Conservation (phyloP, 257 asterid species). For the Petunia axillaris region DNA sequence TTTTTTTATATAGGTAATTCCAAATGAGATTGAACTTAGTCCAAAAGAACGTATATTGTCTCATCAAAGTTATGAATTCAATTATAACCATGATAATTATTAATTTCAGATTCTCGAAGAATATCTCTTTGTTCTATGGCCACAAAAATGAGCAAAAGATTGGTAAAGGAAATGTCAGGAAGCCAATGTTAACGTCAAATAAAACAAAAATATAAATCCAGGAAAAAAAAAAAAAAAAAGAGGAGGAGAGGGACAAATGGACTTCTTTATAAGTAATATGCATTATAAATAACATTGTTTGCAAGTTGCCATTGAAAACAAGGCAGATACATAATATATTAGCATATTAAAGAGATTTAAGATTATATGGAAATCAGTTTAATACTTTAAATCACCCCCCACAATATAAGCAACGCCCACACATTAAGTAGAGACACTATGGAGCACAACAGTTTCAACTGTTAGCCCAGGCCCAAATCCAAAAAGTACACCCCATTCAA, state of each 20-base stretch:
- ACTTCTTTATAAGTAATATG: not conserved
- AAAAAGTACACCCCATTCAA: constrained; percentile 71
- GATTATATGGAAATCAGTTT: not conserved
- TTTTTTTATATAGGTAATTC: no score
- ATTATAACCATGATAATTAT: no score
- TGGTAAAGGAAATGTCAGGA: no score
- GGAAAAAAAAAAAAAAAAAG: no score
- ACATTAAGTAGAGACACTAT: constrained; percentile 42
- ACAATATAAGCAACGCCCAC: not conserved
- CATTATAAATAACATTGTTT: not conserved
- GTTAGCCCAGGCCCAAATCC: constrained; percentile 86
- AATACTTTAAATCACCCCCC: not conserved
- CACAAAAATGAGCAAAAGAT: no score
- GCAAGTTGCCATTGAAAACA: not conserved
- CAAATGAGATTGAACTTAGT: no score
- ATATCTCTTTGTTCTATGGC: no score
- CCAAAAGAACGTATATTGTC: no score
- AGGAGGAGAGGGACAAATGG: not conserved
- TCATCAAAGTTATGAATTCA: no score
- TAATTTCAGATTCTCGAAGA: no score
- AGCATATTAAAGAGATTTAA: not conserved
- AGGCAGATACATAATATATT: not conserved
- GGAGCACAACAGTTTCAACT: constrained; percentile 75
- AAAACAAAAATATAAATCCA: no score
- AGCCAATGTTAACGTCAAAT: no score